Conservation (phyloP, 257 asterid species). For the Ilex asprella region DNA sequence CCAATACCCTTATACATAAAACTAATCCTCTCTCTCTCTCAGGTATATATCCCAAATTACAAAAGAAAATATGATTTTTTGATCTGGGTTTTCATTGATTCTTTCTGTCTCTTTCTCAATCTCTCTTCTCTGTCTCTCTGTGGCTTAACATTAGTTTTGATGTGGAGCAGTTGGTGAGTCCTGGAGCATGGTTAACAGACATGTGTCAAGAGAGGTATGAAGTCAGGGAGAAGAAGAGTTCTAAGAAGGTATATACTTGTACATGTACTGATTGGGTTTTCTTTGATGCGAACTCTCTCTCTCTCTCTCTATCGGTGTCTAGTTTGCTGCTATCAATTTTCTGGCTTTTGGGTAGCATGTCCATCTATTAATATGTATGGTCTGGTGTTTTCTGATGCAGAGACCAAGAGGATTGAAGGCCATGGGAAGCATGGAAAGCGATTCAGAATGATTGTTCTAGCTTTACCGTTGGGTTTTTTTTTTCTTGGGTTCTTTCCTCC, state of each 20-base stretch:
- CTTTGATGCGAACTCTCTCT: too few species aligned
- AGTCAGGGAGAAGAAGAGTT: conserved; percentile 35
- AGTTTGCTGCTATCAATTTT: too few species aligned
- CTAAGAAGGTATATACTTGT: conserved; percentile 22
- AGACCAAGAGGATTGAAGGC: conserved; percentile 31
- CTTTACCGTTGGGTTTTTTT: too few species aligned
- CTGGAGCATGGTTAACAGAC: conserved; percentile 36
- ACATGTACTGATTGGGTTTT: too few species aligned
- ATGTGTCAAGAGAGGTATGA: conserved; percentile 36
- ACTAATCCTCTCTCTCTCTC: not conserved
- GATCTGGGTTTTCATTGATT: not conserved
- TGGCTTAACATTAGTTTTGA: not conserved
- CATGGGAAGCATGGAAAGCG: conserved; percentile 32
- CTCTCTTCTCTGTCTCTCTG: not conserved
- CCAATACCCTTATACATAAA: not conserved
- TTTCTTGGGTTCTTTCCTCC: too few species aligned
- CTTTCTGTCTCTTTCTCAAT: not conserved
- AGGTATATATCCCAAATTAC: too few species aligned
- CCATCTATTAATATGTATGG: too few species aligned
- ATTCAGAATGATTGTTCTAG: conserved; percentile 19
- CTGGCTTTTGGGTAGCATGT: too few species aligned
- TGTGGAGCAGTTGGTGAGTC: conserved; percentile 30
- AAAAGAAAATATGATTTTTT: not conserved
- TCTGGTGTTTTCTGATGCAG: conserved; percentile 17
- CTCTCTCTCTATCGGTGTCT: too few species aligned